phyloP scores from a whole-genome alignment of 2,329 filamentous ascomycete species.

The Capronia americana region DNA sequence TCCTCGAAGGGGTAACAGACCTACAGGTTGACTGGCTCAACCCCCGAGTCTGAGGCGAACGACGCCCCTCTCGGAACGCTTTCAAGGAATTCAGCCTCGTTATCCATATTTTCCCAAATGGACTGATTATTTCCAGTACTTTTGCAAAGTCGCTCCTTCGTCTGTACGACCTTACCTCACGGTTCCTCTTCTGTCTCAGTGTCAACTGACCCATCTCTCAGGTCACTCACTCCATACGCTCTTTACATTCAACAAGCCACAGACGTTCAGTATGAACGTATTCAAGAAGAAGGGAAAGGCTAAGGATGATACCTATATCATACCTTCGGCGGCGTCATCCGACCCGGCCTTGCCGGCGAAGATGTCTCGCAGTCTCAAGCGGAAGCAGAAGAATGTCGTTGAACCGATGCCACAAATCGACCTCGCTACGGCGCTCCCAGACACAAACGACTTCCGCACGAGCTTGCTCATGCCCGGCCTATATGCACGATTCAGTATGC shows the following conservation, averaged over 20 bases:
- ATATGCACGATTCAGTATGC: constrained; percentile 95
- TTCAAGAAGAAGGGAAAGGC: constrained; percentile 40
- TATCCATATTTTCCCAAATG: constrained; percentile 18
- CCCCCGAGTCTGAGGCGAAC: background rate
- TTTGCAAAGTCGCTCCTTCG: constrained; percentile 27
- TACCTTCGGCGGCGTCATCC: constrained; percentile 25
- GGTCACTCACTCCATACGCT: constrained; percentile 15
- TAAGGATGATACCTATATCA: constrained; percentile 37
- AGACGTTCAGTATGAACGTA: constrained; percentile 35
- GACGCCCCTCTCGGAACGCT: background rate
- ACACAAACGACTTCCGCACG: constrained; percentile 89
- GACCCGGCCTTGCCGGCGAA: constrained; percentile 29
- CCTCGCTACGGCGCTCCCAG: constrained; percentile 74
- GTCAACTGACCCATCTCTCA: constrained; percentile 7
- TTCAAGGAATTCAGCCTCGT: constrained; percentile 5
- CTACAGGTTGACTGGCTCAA: constrained; percentile 27
- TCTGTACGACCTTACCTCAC: constrained; percentile 5
- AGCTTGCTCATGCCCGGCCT: constrained; percentile 95
- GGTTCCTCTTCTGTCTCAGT: background rate
- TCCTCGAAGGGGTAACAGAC: constrained; percentile 9
- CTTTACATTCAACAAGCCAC: constrained; percentile 13
- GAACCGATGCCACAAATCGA: constrained; percentile 70
- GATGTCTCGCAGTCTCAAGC: constrained; percentile 43
- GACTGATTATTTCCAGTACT: constrained; percentile 18
- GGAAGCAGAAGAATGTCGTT: constrained; percentile 58